phyloP scores from a whole-genome alignment of 192 early-diverging fungal species.

The Umbelopsis sp. region DNA sequence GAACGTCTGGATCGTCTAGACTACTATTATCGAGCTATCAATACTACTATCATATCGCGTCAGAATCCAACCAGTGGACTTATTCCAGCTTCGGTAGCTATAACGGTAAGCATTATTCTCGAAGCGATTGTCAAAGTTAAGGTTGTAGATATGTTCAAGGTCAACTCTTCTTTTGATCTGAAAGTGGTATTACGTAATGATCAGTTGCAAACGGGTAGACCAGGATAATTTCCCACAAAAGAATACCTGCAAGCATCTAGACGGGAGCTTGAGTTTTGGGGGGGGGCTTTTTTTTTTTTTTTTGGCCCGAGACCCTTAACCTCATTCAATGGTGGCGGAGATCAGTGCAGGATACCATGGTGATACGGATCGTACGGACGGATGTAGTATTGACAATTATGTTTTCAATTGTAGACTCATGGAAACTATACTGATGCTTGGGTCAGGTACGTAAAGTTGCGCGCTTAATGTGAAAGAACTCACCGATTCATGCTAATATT shows the following conservation, averaged over 20 bases:
- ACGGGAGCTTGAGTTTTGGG: not conserved
- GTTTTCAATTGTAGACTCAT: conserved; percentile 52
- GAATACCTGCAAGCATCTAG: not conserved
- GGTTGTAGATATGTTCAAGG: not conserved
- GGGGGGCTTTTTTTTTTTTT: not conserved
- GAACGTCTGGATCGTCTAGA: conserved; percentile 57
- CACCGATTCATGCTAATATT: not conserved
- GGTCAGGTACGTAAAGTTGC: conserved; percentile 65
- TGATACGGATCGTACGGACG: not conserved
- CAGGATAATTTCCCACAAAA: not conserved
- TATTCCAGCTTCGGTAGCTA: conserved; percentile 85
- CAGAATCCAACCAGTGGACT: conserved; percentile 83
- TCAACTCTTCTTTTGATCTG: no score
- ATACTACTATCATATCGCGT: conserved; percentile 72
- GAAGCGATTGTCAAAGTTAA: not conserved
- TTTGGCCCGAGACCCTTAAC: not conserved
- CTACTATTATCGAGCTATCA: conserved; percentile 74
- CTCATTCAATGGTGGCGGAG: not conserved
- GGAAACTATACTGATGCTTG: conserved; percentile 90
- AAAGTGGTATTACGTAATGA: not conserved
- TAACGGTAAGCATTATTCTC: conserved; percentile 52
- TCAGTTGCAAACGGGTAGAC: not conserved
- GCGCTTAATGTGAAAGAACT: no score
- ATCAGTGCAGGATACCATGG: not conserved
- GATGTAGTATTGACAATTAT: not conserved